phyloP scores from a whole-genome alignment of 106 monocot species.

The Dendrobium nobile region DNA sequence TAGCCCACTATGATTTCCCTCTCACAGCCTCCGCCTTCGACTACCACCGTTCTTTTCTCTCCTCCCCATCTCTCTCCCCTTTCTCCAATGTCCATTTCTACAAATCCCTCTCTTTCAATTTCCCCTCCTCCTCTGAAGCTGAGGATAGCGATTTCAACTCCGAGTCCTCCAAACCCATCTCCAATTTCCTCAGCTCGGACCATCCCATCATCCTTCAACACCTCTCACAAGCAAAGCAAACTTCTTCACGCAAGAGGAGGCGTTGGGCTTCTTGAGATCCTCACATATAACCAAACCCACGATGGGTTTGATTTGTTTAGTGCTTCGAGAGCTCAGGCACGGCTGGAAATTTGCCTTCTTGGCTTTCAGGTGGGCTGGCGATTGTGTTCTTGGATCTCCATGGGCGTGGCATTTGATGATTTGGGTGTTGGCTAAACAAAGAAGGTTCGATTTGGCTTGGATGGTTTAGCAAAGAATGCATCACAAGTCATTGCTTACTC shows the following conservation, averaged over 20 bases:
- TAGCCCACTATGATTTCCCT: too few species aligned
- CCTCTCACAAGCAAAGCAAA: slow-evolving; percentile 28
- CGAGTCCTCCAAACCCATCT: background rate
- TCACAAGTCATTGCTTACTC: slow-evolving; percentile 33
- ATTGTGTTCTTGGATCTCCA: slow-evolving; percentile 22
- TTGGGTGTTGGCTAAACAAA: slow-evolving; percentile 50
- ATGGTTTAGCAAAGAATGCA: slow-evolving; percentile 41
- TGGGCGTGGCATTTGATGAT: slow-evolving; percentile 57
- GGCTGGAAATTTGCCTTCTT: slow-evolving; percentile 60
- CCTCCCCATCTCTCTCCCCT: background rate
- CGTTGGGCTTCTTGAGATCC: slow-evolving; percentile 20
- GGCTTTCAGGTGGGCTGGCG: slow-evolving; percentile 51
- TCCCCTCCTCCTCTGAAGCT: background rate
- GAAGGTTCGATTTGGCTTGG: slow-evolving; percentile 64
- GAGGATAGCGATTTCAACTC: slow-evolving; percentile 33
- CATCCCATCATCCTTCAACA: slow-evolving; percentile 32
- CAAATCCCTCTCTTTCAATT: background rate
- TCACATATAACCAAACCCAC: slow-evolving; percentile 20
- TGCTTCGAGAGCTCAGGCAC: slow-evolving; percentile 58
- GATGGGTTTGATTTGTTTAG: slow-evolving; percentile 29
- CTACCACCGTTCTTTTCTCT: too few species aligned
- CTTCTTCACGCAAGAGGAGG: slow-evolving; percentile 26
- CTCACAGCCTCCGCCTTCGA: too few species aligned
- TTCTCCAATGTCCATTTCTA: background rate
- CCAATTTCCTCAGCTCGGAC: background rate